Evolutionary conservation across 345 rosid species (phyloP), one percentile per base, ranked within the genome.

Genomic region (Excoecaria cochinchinensis): DNA sequence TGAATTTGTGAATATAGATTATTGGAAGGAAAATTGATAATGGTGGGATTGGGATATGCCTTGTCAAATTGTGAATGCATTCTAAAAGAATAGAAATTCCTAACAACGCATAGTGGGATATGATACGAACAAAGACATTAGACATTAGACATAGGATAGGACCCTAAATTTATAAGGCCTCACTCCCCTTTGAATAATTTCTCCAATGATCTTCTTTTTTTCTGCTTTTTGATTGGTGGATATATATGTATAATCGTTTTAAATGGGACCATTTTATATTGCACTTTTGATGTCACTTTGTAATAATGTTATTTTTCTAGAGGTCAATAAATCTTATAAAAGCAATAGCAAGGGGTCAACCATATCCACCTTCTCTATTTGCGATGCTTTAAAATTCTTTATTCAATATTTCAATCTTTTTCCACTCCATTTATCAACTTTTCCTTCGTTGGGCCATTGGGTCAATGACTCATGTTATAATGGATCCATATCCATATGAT

Each of bases 161-260:
- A 42, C 46, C 19, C 4, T 13, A 13, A 5, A 53, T 53, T 14
- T 16, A 14, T 1, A 53, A n/a, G 57, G 57, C 57, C 15, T 17
- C 17, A 24, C 64, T 11, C n/a, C 5, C 72, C 72, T 31, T 11
- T 8, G 72, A 69, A 69, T 25, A 38, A 60, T 69, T 69, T 52
- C 0, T 0, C 7, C 4, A 5, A 53, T 5, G 58, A 5, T 53
- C 58, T 53, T 17, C 58, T 17, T 53, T 46, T 48, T n/a, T 24
- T 3, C 12, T 22, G 47, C 16, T 9, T 67, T 40, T 15, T 38
- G 48, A 38, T 44, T 53, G 57, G 16, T 36, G 14, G 63, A 3
- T 7, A 64, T 6, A 4, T 46, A 21, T 58, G 24, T 7, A 42
- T 12, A 6, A 16, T 58, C 56, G 19, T 15, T 44, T 44, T 72